Evolutionary conservation across 371 early-diverging fungal genomes (phyloP).

Genomic region (Scutellospora calospora): DNA sequence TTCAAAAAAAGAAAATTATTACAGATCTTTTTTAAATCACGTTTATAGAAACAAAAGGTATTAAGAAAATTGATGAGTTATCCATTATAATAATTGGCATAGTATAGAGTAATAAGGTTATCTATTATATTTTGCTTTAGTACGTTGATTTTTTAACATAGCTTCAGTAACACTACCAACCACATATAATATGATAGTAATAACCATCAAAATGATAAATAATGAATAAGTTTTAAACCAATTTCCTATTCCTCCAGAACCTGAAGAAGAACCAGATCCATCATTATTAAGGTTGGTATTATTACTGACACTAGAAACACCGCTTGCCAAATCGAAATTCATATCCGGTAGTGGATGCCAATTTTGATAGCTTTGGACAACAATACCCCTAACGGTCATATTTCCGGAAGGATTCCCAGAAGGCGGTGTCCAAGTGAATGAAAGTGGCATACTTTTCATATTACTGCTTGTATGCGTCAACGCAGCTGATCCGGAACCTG

Average conservation of each 20-base stretch:
- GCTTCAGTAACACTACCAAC: slow-evolving; percentile 5
- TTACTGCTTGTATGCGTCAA: not conserved
- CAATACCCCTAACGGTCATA: slow-evolving; percentile 16
- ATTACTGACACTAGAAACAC: not conserved
- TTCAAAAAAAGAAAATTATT: too few species aligned
- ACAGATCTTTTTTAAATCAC: too few species aligned
- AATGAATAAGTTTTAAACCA: slow-evolving; percentile 24
- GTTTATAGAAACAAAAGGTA: too few species aligned
- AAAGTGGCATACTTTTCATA: not conserved
- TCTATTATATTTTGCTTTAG: slow-evolving; percentile 2
- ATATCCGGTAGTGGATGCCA: not conserved
- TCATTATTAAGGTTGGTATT: not conserved
- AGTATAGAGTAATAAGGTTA: too few species aligned
- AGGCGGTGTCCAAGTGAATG: not conserved
- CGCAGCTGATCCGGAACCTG: not conserved
- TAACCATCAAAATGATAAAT: slow-evolving; percentile 15
- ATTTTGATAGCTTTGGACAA: not conserved
- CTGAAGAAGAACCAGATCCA: not conserved
- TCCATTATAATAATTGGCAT: too few species aligned
- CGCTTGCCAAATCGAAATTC: not conserved
- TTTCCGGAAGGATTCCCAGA: not conserved
- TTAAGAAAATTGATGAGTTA: too few species aligned
- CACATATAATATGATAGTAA: slow-evolving; percentile 30
- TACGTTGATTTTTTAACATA: slow-evolving; percentile 29
- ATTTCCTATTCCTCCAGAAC: not conserved